Conservation (phyloP, 1,139 yeast genomes). For the Lodderomyces elongisporus region DNA sequence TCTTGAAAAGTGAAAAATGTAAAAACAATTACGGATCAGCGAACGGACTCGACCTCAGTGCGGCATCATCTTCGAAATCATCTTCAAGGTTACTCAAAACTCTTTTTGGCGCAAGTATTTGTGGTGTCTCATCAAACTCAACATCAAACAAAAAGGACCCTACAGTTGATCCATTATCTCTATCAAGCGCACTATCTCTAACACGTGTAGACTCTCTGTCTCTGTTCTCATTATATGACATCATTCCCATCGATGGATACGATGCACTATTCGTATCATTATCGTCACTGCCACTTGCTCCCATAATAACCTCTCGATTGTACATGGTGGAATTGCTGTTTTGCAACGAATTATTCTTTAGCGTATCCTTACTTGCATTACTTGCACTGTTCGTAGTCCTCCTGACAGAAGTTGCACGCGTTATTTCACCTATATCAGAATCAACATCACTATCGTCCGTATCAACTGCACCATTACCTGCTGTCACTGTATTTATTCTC, state of each 20-base stretch:
- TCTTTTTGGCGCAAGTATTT: too few relatives aligned
- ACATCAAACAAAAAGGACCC: slow-evolving; percentile 37
- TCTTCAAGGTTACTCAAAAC: too few relatives aligned
- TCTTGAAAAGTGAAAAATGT: too few relatives aligned
- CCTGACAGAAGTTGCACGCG: slow-evolving; percentile 39
- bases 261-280: neutral
- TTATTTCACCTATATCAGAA: slow-evolving; percentile 44
- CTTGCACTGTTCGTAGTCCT: neutral
- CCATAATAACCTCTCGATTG: neutral
- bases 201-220: neutral
- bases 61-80: too few relatives aligned
- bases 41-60: too few relatives aligned
- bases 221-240: neutral
- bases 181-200: slow-evolving; percentile 9
- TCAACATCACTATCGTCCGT: slow-evolving; percentile 37
- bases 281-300: neutral
- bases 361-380: neutral
- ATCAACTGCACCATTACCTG: slow-evolving; percentile 8
- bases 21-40: too few relatives aligned
- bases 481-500: neutral
- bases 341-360: neutral
- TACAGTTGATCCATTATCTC: slow-evolving; percentile 11
- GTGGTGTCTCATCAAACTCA: slow-evolving; percentile 27
- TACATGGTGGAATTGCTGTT: too few relatives aligned
- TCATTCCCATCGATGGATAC: neutral